These are phyloP conservation scores for Nannochloropsis granulata DNA, from an alignment of 108 stramenopile genomes.

Conservation along the genomic window DNA sequence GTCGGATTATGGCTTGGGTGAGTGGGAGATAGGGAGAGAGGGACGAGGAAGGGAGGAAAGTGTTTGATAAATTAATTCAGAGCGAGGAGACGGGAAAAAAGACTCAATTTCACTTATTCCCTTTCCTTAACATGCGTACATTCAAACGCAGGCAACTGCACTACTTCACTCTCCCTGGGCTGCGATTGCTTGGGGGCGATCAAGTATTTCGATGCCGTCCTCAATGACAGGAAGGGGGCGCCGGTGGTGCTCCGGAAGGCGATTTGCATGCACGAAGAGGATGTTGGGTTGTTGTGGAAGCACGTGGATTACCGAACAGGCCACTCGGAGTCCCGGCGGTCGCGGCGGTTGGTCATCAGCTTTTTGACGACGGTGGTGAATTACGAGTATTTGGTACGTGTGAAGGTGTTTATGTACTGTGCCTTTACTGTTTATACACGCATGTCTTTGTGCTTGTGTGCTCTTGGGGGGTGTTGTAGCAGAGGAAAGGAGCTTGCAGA, in stretches of 20 bases:
- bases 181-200: slow-evolving; percentile 58
- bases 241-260: slow-evolving; percentile 37
- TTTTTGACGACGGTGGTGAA: slow-evolving; percentile 58
- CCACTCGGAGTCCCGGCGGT: slow-evolving; percentile 48
- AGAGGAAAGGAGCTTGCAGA: too few species aligned
- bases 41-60: background rate
- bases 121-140: background rate
- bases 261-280: slow-evolving; percentile 64
- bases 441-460: too few species aligned
- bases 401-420: background rate
- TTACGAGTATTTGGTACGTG: slow-evolving; percentile 34
- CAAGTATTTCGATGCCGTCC: slow-evolving; percentile 52
- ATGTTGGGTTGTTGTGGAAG: slow-evolving; percentile 51
- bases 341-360: slow-evolving; percentile 45
- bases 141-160: slow-evolving; percentile 36
- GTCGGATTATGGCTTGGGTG: slow-evolving; percentile 33
- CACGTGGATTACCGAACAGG: slow-evolving; percentile 60
- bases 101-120: background rate
- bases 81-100: too few species aligned
- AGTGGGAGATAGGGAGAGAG: too few species aligned
- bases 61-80: too few species aligned
- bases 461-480: too few species aligned
- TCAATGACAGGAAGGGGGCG: slow-evolving; percentile 37
- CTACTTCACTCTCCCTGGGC: slow-evolving; percentile 47
- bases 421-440: too few species aligned